phyloP scores from a whole-genome alignment of 2,329 filamentous ascomycete species.

The Trichoderma sp. region DNA sequence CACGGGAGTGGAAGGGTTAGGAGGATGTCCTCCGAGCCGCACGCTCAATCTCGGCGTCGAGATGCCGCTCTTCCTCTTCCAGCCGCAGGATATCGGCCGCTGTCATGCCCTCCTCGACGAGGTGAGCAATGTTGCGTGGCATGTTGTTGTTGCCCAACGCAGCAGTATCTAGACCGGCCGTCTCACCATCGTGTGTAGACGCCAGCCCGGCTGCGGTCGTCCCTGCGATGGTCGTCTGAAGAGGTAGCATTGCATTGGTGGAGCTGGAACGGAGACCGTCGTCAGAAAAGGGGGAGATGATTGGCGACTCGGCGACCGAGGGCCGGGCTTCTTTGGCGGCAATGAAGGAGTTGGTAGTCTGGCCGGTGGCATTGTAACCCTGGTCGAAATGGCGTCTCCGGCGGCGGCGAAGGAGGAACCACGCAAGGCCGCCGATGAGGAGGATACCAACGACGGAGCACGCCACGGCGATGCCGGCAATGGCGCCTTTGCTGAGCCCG shows the following conservation, averaged over 20 bases:
- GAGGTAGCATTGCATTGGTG: background rate
- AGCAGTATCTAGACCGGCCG: constrained; percentile 23
- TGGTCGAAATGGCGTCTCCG: constrained; percentile 26
- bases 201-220: background rate
- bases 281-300: constrained; percentile 43
- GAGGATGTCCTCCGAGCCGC: constrained; percentile 27
- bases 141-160: constrained; percentile 32
- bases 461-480: constrained; percentile 47
- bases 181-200: background rate
- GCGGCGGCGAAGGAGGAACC: constrained; percentile 44
- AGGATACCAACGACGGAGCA: constrained; percentile 38
- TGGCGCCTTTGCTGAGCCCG: constrained; percentile 42
- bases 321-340: constrained; percentile 45
- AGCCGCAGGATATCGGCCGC: constrained; percentile 52
- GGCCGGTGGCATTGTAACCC: constrained; percentile 18
- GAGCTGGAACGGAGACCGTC: constrained; percentile 25
- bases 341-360: constrained; percentile 39
- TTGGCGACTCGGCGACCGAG: constrained; percentile 38
- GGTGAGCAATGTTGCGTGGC: constrained; percentile 44
- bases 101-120: constrained; percentile 61
- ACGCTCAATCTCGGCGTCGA: constrained; percentile 55
- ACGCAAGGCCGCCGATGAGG: constrained; percentile 39
- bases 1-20: background rate
- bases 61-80: constrained; percentile 55
- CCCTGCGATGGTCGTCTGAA: background rate